These are phyloP conservation scores for Chlorokybus atmophyticus DNA, from an alignment of 139 green algal genomes.

Conservation along the genomic window DNA sequence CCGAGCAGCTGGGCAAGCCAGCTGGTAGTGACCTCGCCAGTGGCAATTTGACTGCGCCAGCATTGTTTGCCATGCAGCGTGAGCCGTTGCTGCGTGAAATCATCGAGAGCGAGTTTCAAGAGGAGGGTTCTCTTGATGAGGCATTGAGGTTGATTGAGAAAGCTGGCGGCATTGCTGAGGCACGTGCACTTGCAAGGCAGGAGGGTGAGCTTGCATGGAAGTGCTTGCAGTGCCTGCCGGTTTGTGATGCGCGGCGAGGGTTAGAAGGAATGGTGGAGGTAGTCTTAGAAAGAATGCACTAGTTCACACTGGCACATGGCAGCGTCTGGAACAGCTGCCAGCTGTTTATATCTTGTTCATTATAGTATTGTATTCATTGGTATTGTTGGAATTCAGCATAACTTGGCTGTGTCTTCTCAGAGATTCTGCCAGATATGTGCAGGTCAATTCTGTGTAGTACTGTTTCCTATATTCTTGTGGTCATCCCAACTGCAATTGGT, in stretches of 20 bases:
- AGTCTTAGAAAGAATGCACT: constrained; percentile 85
- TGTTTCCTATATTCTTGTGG: too few relatives aligned
- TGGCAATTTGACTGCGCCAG: constrained; percentile 92
- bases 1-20: constrained; percentile 90
- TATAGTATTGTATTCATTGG: too few relatives aligned
- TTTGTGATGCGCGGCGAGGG: constrained; percentile 54
- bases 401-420: too few relatives aligned
- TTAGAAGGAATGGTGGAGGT: constrained; percentile 88
- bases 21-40: constrained; percentile 86
- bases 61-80: constrained; percentile 70
- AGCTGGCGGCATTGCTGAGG: constrained; percentile 28
- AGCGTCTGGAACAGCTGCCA: too few relatives aligned
- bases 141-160: constrained; percentile 49
- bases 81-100: constrained; percentile 48
- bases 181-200: constrained; percentile 48
- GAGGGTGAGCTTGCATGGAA: constrained; percentile 56
- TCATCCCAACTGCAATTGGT: too few relatives aligned
- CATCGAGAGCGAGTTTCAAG: constrained; percentile 52
- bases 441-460: too few relatives aligned
- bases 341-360: too few relatives aligned
- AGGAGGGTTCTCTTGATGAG: constrained; percentile 47
- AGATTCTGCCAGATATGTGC: too few relatives aligned
- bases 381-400: too few relatives aligned
- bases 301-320: too few relatives aligned
- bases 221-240: constrained; percentile 51